Percentiles rank a stretch among this genome's conserved stretches.
phyloP scores from a whole-genome alignment of 2,329 filamentous ascomycete species.

The Hypocreales sp. region DNA sequence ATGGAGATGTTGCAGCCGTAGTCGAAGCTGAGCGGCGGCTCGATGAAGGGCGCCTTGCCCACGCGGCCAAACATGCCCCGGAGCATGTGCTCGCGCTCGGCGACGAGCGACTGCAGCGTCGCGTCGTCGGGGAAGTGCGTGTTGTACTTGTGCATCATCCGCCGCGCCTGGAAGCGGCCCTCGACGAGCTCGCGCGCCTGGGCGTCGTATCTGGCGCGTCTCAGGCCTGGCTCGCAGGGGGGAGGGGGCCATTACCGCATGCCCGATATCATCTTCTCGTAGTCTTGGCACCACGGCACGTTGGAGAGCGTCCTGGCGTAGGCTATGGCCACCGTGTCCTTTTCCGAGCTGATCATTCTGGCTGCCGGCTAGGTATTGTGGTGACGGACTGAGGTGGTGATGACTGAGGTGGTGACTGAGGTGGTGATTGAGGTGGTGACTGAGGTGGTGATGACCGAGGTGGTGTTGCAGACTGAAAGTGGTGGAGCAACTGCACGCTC shows the following conservation, averaged over 20 bases:
- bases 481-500: too few species aligned
- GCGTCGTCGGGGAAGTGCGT: constrained; percentile 33
- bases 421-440: too few species aligned
- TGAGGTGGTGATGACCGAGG: too few species aligned
- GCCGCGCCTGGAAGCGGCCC: constrained; percentile 37
- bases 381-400: too few species aligned
- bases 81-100: constrained; percentile 29
- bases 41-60: constrained; percentile 38
- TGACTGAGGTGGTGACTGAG: too few species aligned
- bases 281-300: constrained; percentile 42
- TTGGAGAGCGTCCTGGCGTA: constrained; percentile 31
- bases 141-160: constrained; percentile 43
- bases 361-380: too few species aligned
- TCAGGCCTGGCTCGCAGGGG: too few species aligned
- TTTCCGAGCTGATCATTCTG: constrained; percentile 15
- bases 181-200: constrained; percentile 29
- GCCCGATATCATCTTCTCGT: constrained; percentile 49
- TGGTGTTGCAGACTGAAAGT: too few species aligned
- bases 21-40: constrained; percentile 46
- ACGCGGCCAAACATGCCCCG: constrained; percentile 30
- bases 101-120: constrained; percentile 20
- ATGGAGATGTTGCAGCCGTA: constrained; percentile 51
- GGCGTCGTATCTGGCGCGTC: constrained; percentile 34
- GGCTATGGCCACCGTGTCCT: constrained; percentile 25
- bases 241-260: too few species aligned